These are phyloP conservation scores for Fusarium sp. DNA, from an alignment of 2,329 filamentous ascomycete genomes.

Conservation along the genomic window DNA sequence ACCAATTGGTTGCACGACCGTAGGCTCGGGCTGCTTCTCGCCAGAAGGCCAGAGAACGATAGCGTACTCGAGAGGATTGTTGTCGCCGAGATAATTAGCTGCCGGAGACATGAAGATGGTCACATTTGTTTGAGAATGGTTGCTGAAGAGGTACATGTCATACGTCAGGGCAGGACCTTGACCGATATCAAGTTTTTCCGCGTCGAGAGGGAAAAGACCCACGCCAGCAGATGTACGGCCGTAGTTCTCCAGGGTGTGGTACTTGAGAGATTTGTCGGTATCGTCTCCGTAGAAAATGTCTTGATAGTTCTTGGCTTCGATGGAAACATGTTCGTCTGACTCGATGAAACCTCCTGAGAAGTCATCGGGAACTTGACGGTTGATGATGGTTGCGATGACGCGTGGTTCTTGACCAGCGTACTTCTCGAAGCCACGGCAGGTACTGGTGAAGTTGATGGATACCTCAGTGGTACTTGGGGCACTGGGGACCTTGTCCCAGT, in stretches of 20 bases:
- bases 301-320: slow-evolving; percentile 65
- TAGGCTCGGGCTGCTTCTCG: slow-evolving; percentile 19
- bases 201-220: slow-evolving; percentile 63
- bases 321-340: slow-evolving; percentile 66
- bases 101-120: slow-evolving; percentile 63
- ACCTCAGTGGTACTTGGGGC: slow-evolving; percentile 56
- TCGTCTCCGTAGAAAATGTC: slow-evolving; percentile 46
- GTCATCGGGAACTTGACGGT: slow-evolving; percentile 57
- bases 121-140: slow-evolving; percentile 54
- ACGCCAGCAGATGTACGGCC: slow-evolving; percentile 69
- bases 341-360: slow-evolving; percentile 72
- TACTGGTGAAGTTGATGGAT: slow-evolving; percentile 63
- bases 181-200: slow-evolving; percentile 59
- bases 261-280: slow-evolving; percentile 48
- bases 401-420: slow-evolving; percentile 54
- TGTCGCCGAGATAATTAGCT: slow-evolving; percentile 63
- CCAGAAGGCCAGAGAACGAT: slow-evolving; percentile 57
- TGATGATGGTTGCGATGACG: slow-evolving; percentile 66
- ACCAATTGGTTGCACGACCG: slow-evolving; percentile 18
- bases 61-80: slow-evolving; percentile 61
- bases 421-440: slow-evolving; percentile 54
- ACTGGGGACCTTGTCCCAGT: slow-evolving; percentile 51
- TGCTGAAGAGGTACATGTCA: slow-evolving; percentile 69
- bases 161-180: slow-evolving; percentile 69
- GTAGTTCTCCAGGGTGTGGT: slow-evolving; percentile 63